phyloP scores from a whole-genome alignment of 2,329 filamentous ascomycete genomes.

The Rhynchosporium graminicola region DNA sequence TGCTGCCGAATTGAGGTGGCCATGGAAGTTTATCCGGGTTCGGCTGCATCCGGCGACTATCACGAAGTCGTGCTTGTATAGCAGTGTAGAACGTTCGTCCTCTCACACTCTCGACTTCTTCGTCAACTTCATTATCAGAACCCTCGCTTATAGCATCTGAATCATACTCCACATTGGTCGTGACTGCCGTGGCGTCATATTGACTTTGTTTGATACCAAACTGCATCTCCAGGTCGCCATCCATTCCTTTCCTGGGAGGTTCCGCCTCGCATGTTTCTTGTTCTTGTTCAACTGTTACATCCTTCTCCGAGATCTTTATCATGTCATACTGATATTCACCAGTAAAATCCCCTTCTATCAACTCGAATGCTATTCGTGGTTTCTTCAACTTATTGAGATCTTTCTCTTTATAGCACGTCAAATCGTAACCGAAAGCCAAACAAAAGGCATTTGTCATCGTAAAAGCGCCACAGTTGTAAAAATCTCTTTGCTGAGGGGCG shows the following conservation, averaged over 20 bases:
- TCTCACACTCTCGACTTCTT: not conserved
- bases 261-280: not conserved
- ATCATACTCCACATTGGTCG: not conserved
- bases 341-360: not conserved
- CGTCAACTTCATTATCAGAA: not conserved
- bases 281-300: not conserved
- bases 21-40: not conserved
- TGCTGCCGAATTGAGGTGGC: not conserved
- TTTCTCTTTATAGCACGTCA: not conserved
- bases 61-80: not conserved
- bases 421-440: conserved; percentile 1
- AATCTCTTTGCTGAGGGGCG: not conserved
- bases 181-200: not conserved
- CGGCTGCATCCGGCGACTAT: not conserved
- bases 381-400: not conserved
- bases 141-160: not conserved
- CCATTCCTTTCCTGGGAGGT: not conserved
- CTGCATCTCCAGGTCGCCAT: not conserved
- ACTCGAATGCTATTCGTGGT: not conserved
- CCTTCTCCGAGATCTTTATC: not conserved
- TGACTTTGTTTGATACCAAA: not conserved
- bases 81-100: not conserved
- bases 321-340: conserved; percentile 1
- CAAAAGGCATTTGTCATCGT: not conserved
- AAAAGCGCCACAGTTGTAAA: not conserved